These are phyloP conservation scores for Setomelanomma holmii DNA, from an alignment of 2,329 filamentous ascomycete species.

Conservation along the genomic window DNA sequence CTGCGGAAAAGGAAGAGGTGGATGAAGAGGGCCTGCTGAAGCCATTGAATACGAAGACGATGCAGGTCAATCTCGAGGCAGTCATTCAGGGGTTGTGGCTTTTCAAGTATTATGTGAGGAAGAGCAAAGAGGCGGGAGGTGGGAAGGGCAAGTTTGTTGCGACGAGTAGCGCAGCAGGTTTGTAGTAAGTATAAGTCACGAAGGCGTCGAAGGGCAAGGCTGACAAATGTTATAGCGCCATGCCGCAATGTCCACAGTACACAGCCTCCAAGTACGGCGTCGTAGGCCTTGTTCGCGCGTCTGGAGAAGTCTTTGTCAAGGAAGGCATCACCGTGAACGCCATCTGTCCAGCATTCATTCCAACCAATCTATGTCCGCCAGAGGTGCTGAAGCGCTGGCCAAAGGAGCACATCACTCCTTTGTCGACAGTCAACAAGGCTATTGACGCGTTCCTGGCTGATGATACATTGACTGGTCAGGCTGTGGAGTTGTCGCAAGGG, in stretches of 20 bases:
- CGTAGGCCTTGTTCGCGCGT: conserved; percentile 48
- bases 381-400: conserved; percentile 47
- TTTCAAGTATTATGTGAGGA: conserved; percentile 52
- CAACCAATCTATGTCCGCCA: conserved; percentile 49
- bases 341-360: conserved; percentile 51
- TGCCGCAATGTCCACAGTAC: conserved; percentile 51
- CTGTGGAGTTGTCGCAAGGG: conserved; percentile 52
- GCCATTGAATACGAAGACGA: conserved; percentile 46
- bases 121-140: conserved; percentile 46
- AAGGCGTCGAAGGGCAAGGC: too few relatives aligned
- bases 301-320: conserved; percentile 43
- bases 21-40: conserved; percentile 47
- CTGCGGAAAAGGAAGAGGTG: conserved; percentile 33
- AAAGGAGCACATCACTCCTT: conserved; percentile 50
- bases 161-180: conserved; percentile 47
- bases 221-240: conserved; percentile 21
- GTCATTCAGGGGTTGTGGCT: conserved; percentile 53
- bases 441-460: conserved; percentile 48
- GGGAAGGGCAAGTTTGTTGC: conserved; percentile 49
- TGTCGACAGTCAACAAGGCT: conserved; percentile 49
- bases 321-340: conserved; percentile 51
- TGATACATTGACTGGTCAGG: conserved; percentile 47
- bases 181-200: conserved; percentile 50
- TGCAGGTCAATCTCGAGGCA: conserved; percentile 52
- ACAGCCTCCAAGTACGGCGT: conserved; percentile 53